A percentile compares a stretch with the other conserved stretches of the same genome.
Evolutionary conservation across 352 stramenopile species (phyloP).

Genomic region (Pythium scleroteichum): DNA sequence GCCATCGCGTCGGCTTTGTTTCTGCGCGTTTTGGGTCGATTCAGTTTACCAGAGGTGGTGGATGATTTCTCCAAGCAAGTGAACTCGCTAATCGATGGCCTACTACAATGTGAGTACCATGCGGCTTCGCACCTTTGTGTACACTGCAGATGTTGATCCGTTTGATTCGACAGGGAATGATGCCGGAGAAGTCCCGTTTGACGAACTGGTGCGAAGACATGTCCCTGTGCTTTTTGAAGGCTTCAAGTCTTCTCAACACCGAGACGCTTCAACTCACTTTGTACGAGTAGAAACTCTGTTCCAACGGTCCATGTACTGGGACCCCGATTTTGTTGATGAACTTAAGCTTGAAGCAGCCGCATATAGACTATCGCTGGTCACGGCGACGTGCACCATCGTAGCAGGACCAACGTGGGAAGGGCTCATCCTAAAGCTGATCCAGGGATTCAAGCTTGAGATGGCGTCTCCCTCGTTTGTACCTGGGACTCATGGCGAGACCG

Average conservation of each 20-base stretch:
- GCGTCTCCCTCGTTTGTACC: background rate
- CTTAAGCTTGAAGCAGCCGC: slow-evolving; percentile 55
- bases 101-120: slow-evolving; percentile 11
- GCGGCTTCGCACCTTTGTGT: too few species aligned
- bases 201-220: slow-evolving; percentile 37
- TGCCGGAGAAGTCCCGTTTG: slow-evolving; percentile 37
- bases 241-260: background rate
- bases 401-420: slow-evolving; percentile 53
- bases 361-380: slow-evolving; percentile 57
- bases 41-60: slow-evolving; percentile 8
- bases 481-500: background rate
- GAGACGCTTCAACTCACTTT: background rate
- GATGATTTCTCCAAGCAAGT: slow-evolving; percentile 13
- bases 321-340: slow-evolving; percentile 45
- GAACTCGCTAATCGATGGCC: slow-evolving; percentile 1
- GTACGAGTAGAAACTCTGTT: slow-evolving; percentile 46
- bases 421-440: slow-evolving; percentile 56
- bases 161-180: slow-evolving; percentile 28
- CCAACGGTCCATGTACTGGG: slow-evolving; percentile 32
- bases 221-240: slow-evolving; percentile 52
- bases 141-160: background rate
- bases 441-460: slow-evolving; percentile 35
- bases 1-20: slow-evolving; percentile 28
- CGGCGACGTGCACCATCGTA: slow-evolving; percentile 25
- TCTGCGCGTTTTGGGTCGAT: slow-evolving; percentile 12